Percentiles rank a stretch among this genome's conserved stretches.
phyloP scores from a whole-genome alignment of 1,284 basidiomycete species.

The Tylopilus sp. region DNA sequence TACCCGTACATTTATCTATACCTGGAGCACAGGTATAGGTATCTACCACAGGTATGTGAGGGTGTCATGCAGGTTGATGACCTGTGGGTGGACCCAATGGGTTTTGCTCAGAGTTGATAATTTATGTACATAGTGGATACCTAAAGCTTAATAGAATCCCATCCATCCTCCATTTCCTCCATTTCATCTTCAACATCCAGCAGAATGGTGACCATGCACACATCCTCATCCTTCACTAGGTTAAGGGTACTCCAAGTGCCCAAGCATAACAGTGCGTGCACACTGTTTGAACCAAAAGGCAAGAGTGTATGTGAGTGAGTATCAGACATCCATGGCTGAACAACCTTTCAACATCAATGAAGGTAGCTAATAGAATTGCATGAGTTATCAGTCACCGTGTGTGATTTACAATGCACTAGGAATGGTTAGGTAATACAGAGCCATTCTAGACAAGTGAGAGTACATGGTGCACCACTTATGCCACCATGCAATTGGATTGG shows the following conservation, averaged over 20 bases:
- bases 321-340: conserved; percentile 2
- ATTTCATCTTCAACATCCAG: not conserved
- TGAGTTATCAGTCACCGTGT: too few relatives aligned
- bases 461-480: not conserved
- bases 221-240: not conserved
- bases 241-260: not conserved
- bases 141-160: too few relatives aligned
- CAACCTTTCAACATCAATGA: not conserved
- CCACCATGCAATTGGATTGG: not conserved
- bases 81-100: too few relatives aligned
- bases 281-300: not conserved
- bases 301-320: not conserved
- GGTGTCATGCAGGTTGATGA: too few relatives aligned
- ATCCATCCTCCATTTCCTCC: too few relatives aligned
- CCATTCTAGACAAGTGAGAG: not conserved
- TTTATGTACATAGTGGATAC: too few relatives aligned
- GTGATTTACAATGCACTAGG: not conserved
- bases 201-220: not conserved
- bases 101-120: too few relatives aligned
- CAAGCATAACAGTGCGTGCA: not conserved
- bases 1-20: too few relatives aligned
- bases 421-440: not conserved
- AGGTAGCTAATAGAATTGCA: not conserved
- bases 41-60: too few relatives aligned
- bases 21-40: too few relatives aligned